Conservation (phyloP, 495 filamentous ascomycete genomes). For the Hypoxylon fragiforme region DNA sequence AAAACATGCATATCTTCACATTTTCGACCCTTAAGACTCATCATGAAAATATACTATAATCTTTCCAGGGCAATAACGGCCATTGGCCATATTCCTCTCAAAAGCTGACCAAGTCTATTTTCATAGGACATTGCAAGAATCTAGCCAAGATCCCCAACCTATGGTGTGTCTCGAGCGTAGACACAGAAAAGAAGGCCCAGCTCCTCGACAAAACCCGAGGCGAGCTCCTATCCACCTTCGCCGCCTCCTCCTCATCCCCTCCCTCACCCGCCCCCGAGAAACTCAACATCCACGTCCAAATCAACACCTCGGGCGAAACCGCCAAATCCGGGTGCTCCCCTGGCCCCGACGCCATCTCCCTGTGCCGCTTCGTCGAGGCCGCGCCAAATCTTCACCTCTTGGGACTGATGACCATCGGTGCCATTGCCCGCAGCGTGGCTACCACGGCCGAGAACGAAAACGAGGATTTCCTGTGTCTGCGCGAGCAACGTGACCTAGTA, state of each 20-base stretch:
- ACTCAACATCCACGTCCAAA: constrained; percentile 82
- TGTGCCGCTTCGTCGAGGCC: constrained; percentile 65
- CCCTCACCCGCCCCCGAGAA: constrained; percentile 39
- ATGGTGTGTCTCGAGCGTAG: constrained; percentile 91
- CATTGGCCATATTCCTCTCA: no score
- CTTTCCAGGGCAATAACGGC: no score
- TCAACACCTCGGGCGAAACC: constrained; percentile 91
- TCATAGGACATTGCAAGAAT: constrained; percentile 82
- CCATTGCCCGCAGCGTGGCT: constrained; percentile 77
- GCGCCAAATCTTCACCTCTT: constrained; percentile 75
- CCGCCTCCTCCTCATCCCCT: constrained; percentile 15
- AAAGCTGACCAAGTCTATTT: constrained; percentile 14
- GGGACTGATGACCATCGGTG: constrained; percentile 96
- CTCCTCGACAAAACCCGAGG: constrained; percentile 76
- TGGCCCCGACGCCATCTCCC: constrained; percentile 52
- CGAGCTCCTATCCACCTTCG: constrained; percentile 47
- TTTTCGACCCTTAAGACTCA: no score
- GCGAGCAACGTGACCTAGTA: constrained; percentile 67
- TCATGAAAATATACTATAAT: no score
- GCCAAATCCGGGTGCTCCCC: constrained; percentile 82
- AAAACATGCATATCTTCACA: no score
- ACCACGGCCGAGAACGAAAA: constrained; percentile 77
- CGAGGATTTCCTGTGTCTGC: constrained; percentile 79
- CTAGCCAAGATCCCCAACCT: constrained; percentile 86
- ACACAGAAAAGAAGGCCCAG: constrained; percentile 81